A percentile compares a stretch with the other conserved stretches of the same genome.
Evolutionary conservation across 495 filamentous ascomycete species (phyloP).

Genomic region (Aspergillus heteromorphus): DNA sequence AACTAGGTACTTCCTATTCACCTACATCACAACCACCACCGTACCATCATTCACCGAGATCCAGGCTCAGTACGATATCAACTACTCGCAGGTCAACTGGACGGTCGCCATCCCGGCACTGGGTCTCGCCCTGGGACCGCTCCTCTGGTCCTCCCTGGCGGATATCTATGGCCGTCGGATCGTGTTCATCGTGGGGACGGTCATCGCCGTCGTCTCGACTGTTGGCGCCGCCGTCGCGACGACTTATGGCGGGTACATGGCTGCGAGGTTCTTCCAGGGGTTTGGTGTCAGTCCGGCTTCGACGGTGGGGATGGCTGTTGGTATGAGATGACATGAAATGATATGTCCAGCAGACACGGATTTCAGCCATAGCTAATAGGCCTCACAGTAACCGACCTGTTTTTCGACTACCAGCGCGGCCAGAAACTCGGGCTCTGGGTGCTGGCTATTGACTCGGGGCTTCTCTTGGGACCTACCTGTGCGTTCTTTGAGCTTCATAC

Average conservation of each 20-base stretch:
- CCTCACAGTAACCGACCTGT: constrained; percentile 39
- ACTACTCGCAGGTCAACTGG: constrained; percentile 55
- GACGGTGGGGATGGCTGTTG: constrained; percentile 56
- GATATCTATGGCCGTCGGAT: constrained; percentile 55
- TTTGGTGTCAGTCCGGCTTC: constrained; percentile 54
- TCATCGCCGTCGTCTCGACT: constrained; percentile 48
- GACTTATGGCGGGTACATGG: constrained; percentile 50
- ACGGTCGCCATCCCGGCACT: constrained; percentile 58
- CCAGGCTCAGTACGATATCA: constrained; percentile 44
- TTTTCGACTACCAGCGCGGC: constrained; percentile 57
- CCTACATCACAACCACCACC: constrained; percentile 58
- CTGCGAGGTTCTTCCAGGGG: constrained; percentile 57
- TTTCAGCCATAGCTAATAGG: too few relatives aligned
- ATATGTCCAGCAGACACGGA: too few relatives aligned
- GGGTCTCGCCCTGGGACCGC: constrained; percentile 52
- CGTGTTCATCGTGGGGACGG: constrained; percentile 50
- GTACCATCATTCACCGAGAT: constrained; percentile 53
- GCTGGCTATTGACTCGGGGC: constrained; percentile 51
- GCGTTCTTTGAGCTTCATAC: too few relatives aligned
- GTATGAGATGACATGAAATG: too few relatives aligned
- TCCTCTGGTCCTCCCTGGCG: constrained; percentile 53
- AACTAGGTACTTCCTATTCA: constrained; percentile 58
- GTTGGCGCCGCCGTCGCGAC: constrained; percentile 46
- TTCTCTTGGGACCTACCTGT: constrained; percentile 50
- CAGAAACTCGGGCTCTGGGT: constrained; percentile 62